Evolutionary conservation across 768 basidiomycete species (phyloP).

Genomic region (Sistotremastrum niveocremeum): DNA sequence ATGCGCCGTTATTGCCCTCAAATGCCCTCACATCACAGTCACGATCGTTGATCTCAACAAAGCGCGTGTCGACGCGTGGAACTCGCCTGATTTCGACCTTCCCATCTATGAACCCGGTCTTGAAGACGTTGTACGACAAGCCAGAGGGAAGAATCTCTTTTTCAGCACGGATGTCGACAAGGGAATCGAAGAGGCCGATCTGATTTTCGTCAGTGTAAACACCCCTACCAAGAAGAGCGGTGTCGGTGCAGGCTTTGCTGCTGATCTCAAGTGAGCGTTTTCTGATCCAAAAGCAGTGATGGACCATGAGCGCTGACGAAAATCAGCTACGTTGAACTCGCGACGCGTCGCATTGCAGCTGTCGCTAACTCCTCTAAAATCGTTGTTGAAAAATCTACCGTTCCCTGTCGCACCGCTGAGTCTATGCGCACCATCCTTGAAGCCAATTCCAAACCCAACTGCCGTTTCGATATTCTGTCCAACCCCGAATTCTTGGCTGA

Average conservation of each 20-base stretch:
- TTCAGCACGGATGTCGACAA: conserved; percentile 93
- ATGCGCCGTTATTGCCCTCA: conserved; percentile 87
- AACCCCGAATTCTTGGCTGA: conserved; percentile 99
- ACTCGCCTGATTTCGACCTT: conserved; percentile 66
- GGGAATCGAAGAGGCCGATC: conserved; percentile 86
- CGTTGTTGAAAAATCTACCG: conserved; percentile 98
- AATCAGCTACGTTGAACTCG: conserved; percentile 86
- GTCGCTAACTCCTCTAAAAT: conserved; percentile 90
- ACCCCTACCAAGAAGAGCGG: conserved; percentile 98
- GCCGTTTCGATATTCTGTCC: conserved; percentile 94
- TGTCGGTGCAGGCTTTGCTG: conserved; percentile 95
- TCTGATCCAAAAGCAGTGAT: no score
- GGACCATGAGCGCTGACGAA: no score
- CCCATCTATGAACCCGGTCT: conserved; percentile 99
- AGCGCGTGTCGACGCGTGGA: conserved; percentile 93
- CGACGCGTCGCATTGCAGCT: conserved; percentile 89
- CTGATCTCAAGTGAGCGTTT: conserved; percentile 82
- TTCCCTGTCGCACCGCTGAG: conserved; percentile 96
- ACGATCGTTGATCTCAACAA: conserved; percentile 98
- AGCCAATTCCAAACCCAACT: conserved; percentile 87
- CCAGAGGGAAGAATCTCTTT: conserved; percentile 91
- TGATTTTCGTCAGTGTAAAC: conserved; percentile 98
- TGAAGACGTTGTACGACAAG: conserved; percentile 74
- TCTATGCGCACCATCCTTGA: conserved; percentile 99
- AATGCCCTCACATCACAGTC: conserved; percentile 85